A percentile compares a stretch with the other conserved stretches of the same genome.
These are phyloP conservation scores for Aphanomyces cochlioides DNA, from an alignment of 352 stramenopile species.

Conservation along the genomic window DNA sequence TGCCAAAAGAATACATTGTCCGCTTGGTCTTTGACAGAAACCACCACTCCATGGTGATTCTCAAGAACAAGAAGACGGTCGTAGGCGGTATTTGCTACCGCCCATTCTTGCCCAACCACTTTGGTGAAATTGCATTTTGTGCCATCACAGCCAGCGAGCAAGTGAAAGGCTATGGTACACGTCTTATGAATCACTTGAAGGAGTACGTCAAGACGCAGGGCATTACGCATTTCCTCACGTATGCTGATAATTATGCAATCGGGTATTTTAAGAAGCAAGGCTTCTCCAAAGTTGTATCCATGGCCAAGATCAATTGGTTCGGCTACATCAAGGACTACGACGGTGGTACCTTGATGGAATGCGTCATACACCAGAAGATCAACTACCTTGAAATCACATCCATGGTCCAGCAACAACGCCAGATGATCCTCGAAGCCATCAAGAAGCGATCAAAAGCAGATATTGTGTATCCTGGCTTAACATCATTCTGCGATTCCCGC, in stretches of 20 bases:
- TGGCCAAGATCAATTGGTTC: slow-evolving; percentile 88
- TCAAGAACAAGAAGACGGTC: slow-evolving; percentile 88
- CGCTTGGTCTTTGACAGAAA: slow-evolving; percentile 97
- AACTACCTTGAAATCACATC: slow-evolving; percentile 95
- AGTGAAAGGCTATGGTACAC: slow-evolving; percentile 96
- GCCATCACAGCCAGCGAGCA: slow-evolving; percentile 96
- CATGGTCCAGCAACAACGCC: slow-evolving; percentile 92
- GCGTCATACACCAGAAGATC: slow-evolving; percentile 96
- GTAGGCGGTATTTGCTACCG: slow-evolving; percentile 98
- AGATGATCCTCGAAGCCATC: slow-evolving; percentile 85
- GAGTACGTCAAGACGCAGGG: slow-evolving; percentile 90
- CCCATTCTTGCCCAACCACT: slow-evolving; percentile 91
- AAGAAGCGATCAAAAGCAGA: slow-evolving; percentile 65
- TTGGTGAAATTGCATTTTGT: slow-evolving; percentile 99
- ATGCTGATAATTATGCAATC: slow-evolving; percentile 98
- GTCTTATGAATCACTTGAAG: slow-evolving; percentile 99
- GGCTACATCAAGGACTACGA: slow-evolving; percentile 99
- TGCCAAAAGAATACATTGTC: slow-evolving; percentile 99
- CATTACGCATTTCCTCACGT: slow-evolving; percentile 97
- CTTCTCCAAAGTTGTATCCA: slow-evolving; percentile 85
- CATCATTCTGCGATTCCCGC: slow-evolving; percentile 68
- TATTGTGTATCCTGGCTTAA: slow-evolving; percentile 69
- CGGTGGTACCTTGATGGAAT: slow-evolving; percentile 98
- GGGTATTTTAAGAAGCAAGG: slow-evolving; percentile 99
- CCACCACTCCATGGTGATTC: slow-evolving; percentile 91